Base-by-base conservation (phyloP, 768 basidiomycete genomes). In the Tricholoma hemisulphureum region DNA sequence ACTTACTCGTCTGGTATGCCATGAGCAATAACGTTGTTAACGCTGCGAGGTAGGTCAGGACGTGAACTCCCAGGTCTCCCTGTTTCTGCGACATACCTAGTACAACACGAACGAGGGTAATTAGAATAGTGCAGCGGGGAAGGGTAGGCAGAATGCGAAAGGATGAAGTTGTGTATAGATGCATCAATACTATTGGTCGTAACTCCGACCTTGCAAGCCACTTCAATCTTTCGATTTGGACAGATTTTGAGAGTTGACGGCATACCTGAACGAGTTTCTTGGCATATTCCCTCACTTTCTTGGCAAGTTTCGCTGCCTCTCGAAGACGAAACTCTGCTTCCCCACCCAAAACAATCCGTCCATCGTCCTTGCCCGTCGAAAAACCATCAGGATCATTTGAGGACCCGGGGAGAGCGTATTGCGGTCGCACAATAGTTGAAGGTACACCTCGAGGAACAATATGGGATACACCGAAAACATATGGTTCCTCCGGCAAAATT, bases 1-100 rank as follows among this genome's bases (percentile, higher is more conserved):
- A 21, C 16, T 83, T 61, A 94, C 93, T 91, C 83, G 74, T 96
- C 93, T 26, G 95, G 95, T 56, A 97, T 94, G 1, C 94, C 95
- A 67, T 97, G 93, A 9, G 81, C 82, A 48, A 94, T 80, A 31
- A 96, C 75, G 62, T 96, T 96, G 66, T 97, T 97, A 55, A 95
- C 78, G 60, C 93, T 94, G 23, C 77, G 82, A 58, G 80, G 58
- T 29, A 77, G 79, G 78, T 59, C 76, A 64, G 77, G 79, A 80
- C 80, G 28, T 70, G 70, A 20, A 67, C 59, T 63, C 10, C 43
- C 35, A 7, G 6, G 9, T n/a, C 4, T 20, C 11, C n/a, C 58
- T 35, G 4, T 49, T 58, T 35, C 32, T 23, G 26, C 1, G 16
- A 46, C 51, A 24, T 48, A 79, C 80, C 80, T 83, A 11, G 91